Base-by-base conservation (phyloP, 257 asterid genomes). In the Misopates orontium region DNA sequence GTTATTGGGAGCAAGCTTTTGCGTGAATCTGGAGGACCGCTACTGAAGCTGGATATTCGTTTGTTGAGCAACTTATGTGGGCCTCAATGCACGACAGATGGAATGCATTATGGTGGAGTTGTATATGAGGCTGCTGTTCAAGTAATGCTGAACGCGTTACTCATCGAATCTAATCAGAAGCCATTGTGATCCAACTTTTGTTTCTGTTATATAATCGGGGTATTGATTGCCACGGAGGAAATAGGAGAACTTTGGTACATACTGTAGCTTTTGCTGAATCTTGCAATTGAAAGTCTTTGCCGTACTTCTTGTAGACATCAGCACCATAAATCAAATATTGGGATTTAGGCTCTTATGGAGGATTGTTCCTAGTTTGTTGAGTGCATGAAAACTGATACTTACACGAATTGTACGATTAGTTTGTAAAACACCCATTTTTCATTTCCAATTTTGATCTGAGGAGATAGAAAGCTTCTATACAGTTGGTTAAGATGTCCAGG, bases 121-220 rank as follows among this genome's bases (percentile, higher is more conserved):
- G 91, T 90, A 55, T 94, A 90, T 75, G 90, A 86, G 20, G 80
- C 96, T 53, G 84, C 89, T 4, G 75, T 86, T 73, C 99, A 94
- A 58, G 80, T 94, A 62, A 54, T 94, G 93, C 73, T 94, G 84
- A 90, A 94, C 56, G 93, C 87, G 0, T 78, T 94, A 87, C 95
- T 94, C 67, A 78, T 94, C 25, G 87, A 90, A 69, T 94, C 98
- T 40, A 85, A 90, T 77, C 99, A 94, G 73, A 88, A 79, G 75
- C 78, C 85, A 62, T 69, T 39, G 70, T 73, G 73, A 62, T 57
- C 56, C 59, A 58, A 64, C 73, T 74, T n/a, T 75, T 61, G 72
- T 39, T 68, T 62, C 61, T 17, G 47, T 62, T 59, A 16, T 60
- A 68, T 11, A 8, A 23, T 52, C 25, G 58, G 40, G 36, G 73